Base-by-base conservation (phyloP, 202 grass and related monocot genomes). In the Thinopyrum obtusiflorum region DNA sequence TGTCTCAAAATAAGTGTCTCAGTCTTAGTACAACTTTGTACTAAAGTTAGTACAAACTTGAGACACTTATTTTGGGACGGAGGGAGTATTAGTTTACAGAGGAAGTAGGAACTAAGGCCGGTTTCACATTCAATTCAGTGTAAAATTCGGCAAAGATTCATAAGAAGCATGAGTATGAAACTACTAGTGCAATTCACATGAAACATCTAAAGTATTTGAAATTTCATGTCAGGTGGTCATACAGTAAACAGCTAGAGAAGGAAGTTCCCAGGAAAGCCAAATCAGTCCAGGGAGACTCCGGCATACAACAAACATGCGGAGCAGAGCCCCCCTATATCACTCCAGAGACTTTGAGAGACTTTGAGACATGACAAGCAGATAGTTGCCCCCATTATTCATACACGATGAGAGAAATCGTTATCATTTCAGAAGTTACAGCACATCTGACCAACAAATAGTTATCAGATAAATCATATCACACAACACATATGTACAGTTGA, bases 401-500 rank as follows among this genome's bases (percentile, higher is more conserved):
- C 23, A 24, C 17, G 61, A 21, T 73, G 24, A 78, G 76, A 23
- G 20, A 69, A 62, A 60, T 40, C 23, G 0, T 66, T 24, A 9
- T 35, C 15, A 63, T 13, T 74, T 47, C 11, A 1, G 18, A 61
- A 62, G 4, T 83, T 35, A 65, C 44, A 40, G 42, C 27, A 39
- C 11, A 29, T 11, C 44, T 66, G 37, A 57, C 31, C 37, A 40
- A 77, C 46, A 26, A 21, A 53, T 5, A 39, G 0, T 69, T 77
- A 4, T 67, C 72, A 51, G 21, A 75, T 57, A 23, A 40, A 61
- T 32, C 78, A 80, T 51, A 42, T 20, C 36, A 39, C 32, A 65
- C 63, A 20, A 6, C 17, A 86, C 83, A 80, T 90, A 84, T 84
- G 65, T 86, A 86, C 84, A 86, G 1, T 51, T 47, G 66, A 29